A percentile compares a stretch with the other conserved stretches of the same genome.
phyloP scores from a whole-genome alignment of 139 green algal species.

The Chlorella ohadii region DNA sequence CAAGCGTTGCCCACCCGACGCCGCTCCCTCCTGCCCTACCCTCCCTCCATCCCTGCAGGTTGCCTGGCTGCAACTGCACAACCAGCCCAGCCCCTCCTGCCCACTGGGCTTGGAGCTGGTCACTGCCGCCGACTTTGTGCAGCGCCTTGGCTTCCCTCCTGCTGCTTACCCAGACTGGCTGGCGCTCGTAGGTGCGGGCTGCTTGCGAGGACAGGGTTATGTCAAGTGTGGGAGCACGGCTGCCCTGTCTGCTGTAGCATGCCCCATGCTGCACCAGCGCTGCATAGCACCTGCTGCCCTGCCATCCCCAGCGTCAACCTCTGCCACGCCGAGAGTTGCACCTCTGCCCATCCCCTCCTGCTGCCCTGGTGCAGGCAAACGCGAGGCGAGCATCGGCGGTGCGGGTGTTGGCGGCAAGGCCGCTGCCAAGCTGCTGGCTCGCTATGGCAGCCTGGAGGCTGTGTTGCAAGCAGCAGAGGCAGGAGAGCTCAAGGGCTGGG shows the following conservation, averaged over 20 bases:
- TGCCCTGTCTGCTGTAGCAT: no score
- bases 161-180: slow-evolving; percentile 30
- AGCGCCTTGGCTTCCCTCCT: slow-evolving; percentile 21
- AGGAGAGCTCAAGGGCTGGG: slow-evolving; percentile 27
- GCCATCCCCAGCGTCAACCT: no score
- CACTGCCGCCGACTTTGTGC: not conserved
- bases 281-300: no score
- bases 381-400: slow-evolving; percentile 5
- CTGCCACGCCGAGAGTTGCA: no score
- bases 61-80: slow-evolving; percentile 25
- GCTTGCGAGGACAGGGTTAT: no score
- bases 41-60: not conserved
- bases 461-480: not conserved
- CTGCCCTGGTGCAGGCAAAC: slow-evolving; percentile 23
- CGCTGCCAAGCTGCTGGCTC: slow-evolving; percentile 23
- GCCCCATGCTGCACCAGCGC: no score
- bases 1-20: no score
- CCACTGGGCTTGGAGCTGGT: slow-evolving; percentile 19
- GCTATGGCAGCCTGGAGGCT: slow-evolving; percentile 24
- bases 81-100: not conserved
- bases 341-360: not conserved
- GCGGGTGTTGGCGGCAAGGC: slow-evolving; percentile 5
- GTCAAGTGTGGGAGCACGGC: no score
- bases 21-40: no score
- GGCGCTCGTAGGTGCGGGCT: slow-evolving; percentile 7